Evolutionary conservation across 2,329 filamentous ascomycete species (phyloP).

Genomic region (Fusarium tuaranense): DNA sequence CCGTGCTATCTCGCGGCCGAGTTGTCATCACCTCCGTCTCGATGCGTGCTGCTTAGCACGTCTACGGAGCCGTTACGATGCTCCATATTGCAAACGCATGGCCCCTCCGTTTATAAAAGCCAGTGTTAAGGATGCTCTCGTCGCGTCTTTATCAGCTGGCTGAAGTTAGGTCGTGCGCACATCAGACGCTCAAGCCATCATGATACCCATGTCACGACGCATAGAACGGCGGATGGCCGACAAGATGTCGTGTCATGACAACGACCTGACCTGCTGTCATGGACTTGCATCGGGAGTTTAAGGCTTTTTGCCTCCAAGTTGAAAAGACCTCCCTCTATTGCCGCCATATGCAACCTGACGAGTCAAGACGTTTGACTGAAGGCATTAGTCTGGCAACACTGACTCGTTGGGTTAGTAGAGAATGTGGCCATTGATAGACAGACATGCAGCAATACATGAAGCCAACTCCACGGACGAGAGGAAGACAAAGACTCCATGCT

Average conservation of each 20-base stretch:
- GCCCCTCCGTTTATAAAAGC: background rate
- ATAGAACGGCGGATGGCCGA: background rate
- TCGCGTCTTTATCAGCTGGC: background rate
- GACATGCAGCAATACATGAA: background rate
- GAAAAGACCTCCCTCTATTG: background rate
- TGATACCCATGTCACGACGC: background rate
- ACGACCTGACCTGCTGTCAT: background rate
- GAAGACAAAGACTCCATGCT: constrained; percentile 4
- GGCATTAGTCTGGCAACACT: constrained; percentile 4
- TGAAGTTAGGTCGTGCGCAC: background rate
- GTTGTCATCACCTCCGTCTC: background rate
- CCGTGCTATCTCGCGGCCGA: background rate
- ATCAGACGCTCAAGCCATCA: background rate
- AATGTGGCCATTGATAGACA: background rate
- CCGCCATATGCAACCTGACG: background rate
- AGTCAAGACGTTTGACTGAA: background rate
- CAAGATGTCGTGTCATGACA: background rate
- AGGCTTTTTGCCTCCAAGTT: background rate
- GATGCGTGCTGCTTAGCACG: background rate
- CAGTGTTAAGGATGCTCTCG: background rate
- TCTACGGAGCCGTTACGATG: background rate
- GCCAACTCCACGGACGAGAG: constrained; percentile 3
- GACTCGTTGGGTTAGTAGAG: background rate
- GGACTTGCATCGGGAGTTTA: background rate
- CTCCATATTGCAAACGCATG: background rate